These are phyloP conservation scores for Brassica rapa DNA, from an alignment of 345 rosid species.

Conservation along the genomic window DNA sequence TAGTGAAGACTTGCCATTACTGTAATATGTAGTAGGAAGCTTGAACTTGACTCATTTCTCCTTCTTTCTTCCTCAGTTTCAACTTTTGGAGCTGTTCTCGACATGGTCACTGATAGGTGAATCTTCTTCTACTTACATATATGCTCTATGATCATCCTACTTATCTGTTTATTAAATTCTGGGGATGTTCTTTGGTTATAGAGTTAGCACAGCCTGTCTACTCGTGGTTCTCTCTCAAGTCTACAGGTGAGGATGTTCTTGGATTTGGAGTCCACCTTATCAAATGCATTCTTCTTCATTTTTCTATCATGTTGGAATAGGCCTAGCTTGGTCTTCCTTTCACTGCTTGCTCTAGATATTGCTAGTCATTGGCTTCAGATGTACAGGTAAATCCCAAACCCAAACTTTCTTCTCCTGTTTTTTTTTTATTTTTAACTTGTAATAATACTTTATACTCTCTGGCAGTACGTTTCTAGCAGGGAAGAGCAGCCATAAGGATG, in stretches of 20 bases:
- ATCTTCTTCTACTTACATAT: constrained; percentile 13
- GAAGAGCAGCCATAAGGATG: constrained; percentile 79
- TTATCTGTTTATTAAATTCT: background rate
- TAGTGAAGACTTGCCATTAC: too few species aligned
- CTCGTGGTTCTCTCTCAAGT: constrained; percentile 90
- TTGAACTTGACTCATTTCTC: constrained; percentile 21
- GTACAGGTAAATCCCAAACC: too few species aligned
- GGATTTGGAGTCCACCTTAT: too few species aligned
- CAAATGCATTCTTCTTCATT: too few species aligned
- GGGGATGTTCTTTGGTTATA: constrained; percentile 35
- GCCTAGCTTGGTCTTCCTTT: constrained; percentile 90
- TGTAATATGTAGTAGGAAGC: background rate
- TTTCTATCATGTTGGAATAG: too few species aligned
- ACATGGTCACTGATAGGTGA: constrained; percentile 98
- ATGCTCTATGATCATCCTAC: background rate
- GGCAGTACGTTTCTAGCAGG: constrained; percentile 74
- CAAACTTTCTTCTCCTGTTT: too few species aligned
- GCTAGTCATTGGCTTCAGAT: constrained; percentile 98
- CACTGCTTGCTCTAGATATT: constrained; percentile 89
- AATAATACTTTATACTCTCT: constrained; percentile 26
- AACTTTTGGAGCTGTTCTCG: constrained; percentile 96
- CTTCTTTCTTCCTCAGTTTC: constrained; percentile 59
- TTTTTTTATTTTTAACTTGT: too few species aligned
- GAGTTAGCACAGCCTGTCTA: constrained; percentile 97
- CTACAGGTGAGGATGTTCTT: too few species aligned